Conservation (phyloP, 1,284 basidiomycete species). For the Pterula multifida region DNA sequence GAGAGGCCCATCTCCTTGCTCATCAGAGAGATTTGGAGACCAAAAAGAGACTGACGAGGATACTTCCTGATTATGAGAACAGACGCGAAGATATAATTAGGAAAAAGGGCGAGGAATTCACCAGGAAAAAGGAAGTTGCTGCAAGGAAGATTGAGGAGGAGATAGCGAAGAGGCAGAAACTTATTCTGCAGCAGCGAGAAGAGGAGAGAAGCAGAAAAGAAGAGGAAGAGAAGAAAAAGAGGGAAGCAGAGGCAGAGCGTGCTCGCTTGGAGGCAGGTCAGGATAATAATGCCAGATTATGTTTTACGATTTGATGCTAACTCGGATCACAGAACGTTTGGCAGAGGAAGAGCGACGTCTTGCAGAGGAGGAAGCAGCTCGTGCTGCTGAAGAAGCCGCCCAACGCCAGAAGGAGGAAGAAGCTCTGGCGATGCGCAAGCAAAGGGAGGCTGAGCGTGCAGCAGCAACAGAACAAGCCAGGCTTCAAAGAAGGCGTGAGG, state of each 20-base stretch:
- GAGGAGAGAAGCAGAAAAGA: conserved; percentile 36
- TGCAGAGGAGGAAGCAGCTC: conserved; percentile 39
- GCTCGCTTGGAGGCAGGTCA: conserved; percentile 39
- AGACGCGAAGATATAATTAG: conserved; percentile 49
- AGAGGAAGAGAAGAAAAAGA: conserved; percentile 35
- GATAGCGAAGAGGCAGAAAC: conserved; percentile 62
- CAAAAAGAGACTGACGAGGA: conserved; percentile 68
- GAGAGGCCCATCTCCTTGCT: conserved; percentile 47
- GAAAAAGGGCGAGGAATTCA: conserved; percentile 64
- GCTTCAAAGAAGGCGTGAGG: conserved; percentile 62
- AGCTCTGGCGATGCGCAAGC: conserved; percentile 35
- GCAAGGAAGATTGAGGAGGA: conserved; percentile 73
- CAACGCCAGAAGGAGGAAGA: conserved; percentile 54
- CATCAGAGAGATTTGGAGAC: conserved; percentile 67
- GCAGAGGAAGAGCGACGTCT: conserved; percentile 40
- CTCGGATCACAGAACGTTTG: conserved; percentile 27
- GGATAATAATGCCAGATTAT: conserved; percentile 12
- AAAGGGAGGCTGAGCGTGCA: conserved; percentile 58
- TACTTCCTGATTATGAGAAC: conserved; percentile 66
- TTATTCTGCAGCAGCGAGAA: conserved; percentile 44
- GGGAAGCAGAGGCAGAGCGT: conserved; percentile 43
- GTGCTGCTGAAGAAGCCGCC: conserved; percentile 37
- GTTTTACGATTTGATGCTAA: conserved; percentile 3
- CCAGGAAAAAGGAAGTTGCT: conserved; percentile 49
- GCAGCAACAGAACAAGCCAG: conserved; percentile 46